A percentile compares a stretch with the other conserved stretches of the same genome.
Conservation (phyloP, 495 filamentous ascomycete genomes). For the Tuber aestivum region DNA sequence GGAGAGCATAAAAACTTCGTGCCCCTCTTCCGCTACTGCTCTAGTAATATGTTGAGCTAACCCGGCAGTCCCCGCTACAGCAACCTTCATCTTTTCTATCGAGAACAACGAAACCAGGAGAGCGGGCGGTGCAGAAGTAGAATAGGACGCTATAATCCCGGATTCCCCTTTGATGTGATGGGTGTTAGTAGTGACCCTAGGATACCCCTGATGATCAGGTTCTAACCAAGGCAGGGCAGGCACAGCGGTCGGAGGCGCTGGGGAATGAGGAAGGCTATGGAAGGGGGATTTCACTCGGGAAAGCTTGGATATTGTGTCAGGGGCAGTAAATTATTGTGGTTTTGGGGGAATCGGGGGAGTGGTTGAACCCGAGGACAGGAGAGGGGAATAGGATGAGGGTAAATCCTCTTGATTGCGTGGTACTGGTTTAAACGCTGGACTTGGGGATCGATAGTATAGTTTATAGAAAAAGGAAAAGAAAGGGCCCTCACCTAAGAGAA, state of each 20-base stretch:
- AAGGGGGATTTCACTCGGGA: background rate
- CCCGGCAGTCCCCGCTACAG: constrained; percentile 65
- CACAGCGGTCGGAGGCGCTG: background rate
- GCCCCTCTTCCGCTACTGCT: constrained; percentile 54
- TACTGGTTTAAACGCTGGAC: background rate
- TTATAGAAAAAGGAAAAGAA: background rate
- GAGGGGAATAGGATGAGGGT: background rate
- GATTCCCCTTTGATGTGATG: background rate
- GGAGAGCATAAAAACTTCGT: constrained; percentile 65
- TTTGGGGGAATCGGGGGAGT: background rate
- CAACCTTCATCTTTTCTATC: constrained; percentile 60
- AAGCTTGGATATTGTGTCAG: background rate
- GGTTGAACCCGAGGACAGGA: background rate
- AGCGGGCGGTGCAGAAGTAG: background rate
- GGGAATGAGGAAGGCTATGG: background rate
- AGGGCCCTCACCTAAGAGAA: background rate
- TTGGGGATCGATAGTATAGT: background rate
- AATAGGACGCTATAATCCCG: background rate
- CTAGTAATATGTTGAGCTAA: constrained; percentile 60
- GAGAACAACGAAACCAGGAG: background rate
- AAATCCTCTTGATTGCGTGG: background rate
- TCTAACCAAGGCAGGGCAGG: background rate
- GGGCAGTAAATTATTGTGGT: background rate
- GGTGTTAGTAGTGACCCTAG: background rate
- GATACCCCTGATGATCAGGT: background rate